Evolutionary conservation across 2,329 filamentous ascomycete species (phyloP).

Genomic region (Alternaria tenuissima): DNA sequence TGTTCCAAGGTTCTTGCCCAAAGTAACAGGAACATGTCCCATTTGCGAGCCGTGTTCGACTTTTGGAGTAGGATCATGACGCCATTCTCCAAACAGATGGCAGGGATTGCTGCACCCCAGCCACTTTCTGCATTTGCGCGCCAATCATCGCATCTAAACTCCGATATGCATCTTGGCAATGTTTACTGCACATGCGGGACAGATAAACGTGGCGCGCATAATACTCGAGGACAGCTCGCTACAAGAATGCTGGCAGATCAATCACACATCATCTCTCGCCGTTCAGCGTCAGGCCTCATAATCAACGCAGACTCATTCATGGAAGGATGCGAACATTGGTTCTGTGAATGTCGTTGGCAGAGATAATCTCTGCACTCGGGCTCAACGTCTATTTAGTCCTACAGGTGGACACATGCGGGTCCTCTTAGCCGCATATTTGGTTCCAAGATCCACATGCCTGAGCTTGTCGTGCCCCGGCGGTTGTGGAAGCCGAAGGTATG

Average conservation of each 20-base stretch:
- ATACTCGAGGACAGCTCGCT: background rate
- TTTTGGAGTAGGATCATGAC: constrained; percentile 9
- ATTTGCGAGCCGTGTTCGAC: constrained; percentile 3
- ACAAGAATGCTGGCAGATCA: constrained; percentile 1
- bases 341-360: background rate
- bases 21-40: constrained; percentile 2
- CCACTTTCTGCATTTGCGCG: constrained; percentile 12
- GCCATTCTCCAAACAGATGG: constrained; percentile 7
- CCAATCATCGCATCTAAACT: constrained; percentile 10
- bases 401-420: constrained; percentile 5
- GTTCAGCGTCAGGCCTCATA: too few species aligned
- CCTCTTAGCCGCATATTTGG: constrained; percentile 5
- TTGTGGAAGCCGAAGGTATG: constrained; percentile 9
- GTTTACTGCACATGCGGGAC: background rate
- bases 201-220: background rate
- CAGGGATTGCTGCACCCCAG: constrained; percentile 12
- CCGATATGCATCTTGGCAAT: constrained; percentile 9
- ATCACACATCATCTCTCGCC: too few species aligned
- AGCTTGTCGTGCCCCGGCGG: constrained; percentile 1
- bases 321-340: background rate
- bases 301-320: too few species aligned
- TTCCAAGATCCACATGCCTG: constrained; percentile 2
- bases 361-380: constrained; percentile 9
- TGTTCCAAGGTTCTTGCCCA: background rate
- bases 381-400: constrained; percentile 2